Conservation (phyloP, 2,329 filamentous ascomycete species). For the Penicillium sp. region DNA sequence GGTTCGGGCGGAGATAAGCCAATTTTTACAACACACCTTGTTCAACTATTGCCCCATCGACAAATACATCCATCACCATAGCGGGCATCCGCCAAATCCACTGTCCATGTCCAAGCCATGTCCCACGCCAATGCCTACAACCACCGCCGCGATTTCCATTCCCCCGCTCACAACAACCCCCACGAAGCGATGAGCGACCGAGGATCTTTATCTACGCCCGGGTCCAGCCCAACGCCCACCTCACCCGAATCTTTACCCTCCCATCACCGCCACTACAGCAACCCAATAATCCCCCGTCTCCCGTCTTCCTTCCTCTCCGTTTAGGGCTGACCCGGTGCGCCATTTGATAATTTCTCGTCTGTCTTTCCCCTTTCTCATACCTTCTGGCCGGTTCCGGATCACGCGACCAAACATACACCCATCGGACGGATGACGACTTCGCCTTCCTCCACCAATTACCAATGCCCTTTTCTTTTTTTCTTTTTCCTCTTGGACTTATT, state of each 20-base stretch:
- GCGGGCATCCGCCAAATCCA: background rate
- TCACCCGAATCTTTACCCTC: conserved; percentile 7
- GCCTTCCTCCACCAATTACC: conserved; percentile 9
- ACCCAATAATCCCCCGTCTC: conserved; percentile 15
- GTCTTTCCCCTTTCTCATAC: background rate
- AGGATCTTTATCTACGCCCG: conserved; percentile 22
- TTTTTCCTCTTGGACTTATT: conserved; percentile 4
- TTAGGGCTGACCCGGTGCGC: conserved; percentile 6
- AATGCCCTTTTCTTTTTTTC: conserved; percentile 17
- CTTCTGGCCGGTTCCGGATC: conserved; percentile 9
- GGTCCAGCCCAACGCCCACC: conserved; percentile 17
- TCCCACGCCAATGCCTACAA: conserved; percentile 18
- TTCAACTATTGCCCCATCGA: conserved; percentile 5
- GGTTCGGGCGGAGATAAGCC: conserved; percentile 91
- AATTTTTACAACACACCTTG: conserved; percentile 15
- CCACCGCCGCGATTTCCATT: conserved; percentile 22
- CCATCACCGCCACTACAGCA: background rate
- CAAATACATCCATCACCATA: conserved; percentile 9
- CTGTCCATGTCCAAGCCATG: conserved; percentile 5
- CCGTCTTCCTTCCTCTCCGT: conserved; percentile 9
- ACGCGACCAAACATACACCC: conserved; percentile 6
- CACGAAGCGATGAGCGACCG: conserved; percentile 32
- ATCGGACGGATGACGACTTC: conserved; percentile 2
- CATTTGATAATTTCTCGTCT: conserved; percentile 2
- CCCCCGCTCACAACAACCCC: conserved; percentile 14